Conservation (phyloP, 225 moss, liverwort and hornwort genomes). For the Marchantia paleacea region DNA sequence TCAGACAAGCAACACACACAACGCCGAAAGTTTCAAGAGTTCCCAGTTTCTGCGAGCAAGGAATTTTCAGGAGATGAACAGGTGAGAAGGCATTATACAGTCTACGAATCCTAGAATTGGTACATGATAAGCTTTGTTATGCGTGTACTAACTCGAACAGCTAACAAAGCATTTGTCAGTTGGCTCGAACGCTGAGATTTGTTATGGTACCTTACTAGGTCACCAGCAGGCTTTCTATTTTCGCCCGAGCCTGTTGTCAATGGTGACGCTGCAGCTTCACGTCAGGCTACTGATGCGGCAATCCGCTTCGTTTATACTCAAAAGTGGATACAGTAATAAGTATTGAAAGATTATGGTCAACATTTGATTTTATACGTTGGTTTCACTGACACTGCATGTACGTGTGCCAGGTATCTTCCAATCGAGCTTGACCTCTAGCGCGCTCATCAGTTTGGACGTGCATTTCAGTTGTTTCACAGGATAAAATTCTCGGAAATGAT, state of each 20-base stretch:
- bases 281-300: constrained; percentile 14
- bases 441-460: constrained; percentile 92
- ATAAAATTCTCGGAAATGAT: constrained; percentile 18
- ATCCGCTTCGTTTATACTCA: background rate
- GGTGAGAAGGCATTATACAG: constrained; percentile 35
- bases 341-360: constrained; percentile 6
- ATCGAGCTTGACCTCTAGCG: constrained; percentile 91
- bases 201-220: background rate
- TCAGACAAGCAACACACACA: constrained; percentile 51
- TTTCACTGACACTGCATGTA: constrained; percentile 82
- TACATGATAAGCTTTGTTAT: background rate
- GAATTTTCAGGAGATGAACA: constrained; percentile 53
- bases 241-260: background rate
- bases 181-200: background rate
- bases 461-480: constrained; percentile 98
- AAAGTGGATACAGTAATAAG: background rate
- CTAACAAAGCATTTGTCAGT: constrained; percentile 3
- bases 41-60: constrained; percentile 57
- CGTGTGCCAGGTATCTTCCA: constrained; percentile 93
- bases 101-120: background rate
- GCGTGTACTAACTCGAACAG: background rate
- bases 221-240: background rate
- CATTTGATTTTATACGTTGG: constrained; percentile 1
- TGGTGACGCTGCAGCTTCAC: constrained; percentile 11
- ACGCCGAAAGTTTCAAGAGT: constrained; percentile 90